Percentiles rank a stretch among this genome's conserved stretches.
Conservation (phyloP, 768 basidiomycete species). For the Tricholoma matsutake region DNA sequence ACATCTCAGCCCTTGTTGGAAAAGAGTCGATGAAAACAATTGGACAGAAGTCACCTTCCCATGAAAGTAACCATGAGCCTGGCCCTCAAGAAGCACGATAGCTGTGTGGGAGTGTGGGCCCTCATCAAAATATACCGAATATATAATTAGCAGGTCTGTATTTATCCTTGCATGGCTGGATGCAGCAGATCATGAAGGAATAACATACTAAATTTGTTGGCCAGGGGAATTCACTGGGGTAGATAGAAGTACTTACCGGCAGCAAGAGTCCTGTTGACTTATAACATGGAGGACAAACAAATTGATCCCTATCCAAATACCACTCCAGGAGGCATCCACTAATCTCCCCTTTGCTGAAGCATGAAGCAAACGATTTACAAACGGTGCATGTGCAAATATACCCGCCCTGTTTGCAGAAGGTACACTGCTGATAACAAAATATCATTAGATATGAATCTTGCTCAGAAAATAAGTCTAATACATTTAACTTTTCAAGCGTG, state of each 20-base stretch:
- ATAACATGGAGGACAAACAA: too few relatives aligned
- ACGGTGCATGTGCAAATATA: background rate
- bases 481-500: background rate
- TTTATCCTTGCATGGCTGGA: background rate
- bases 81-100: background rate
- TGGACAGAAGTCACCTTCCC: background rate
- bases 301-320: too few relatives aligned
- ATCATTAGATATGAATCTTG: background rate
- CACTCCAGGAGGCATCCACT: background rate
- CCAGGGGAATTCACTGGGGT: too few relatives aligned
- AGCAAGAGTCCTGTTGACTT: too few relatives aligned
- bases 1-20: too few relatives aligned
- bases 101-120: background rate
- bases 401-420: background rate
- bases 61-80: background rate
- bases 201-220: background rate
- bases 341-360: background rate
- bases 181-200: background rate
- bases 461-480: background rate
- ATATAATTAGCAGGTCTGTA: background rate
- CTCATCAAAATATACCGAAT: background rate
- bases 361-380: background rate
- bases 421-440: background rate
- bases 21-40: too few relatives aligned
- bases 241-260: too few relatives aligned